Base-by-base conservation (phyloP, 2,329 filamentous ascomycete species). In the Chaetomiaceae sp. region DNA sequence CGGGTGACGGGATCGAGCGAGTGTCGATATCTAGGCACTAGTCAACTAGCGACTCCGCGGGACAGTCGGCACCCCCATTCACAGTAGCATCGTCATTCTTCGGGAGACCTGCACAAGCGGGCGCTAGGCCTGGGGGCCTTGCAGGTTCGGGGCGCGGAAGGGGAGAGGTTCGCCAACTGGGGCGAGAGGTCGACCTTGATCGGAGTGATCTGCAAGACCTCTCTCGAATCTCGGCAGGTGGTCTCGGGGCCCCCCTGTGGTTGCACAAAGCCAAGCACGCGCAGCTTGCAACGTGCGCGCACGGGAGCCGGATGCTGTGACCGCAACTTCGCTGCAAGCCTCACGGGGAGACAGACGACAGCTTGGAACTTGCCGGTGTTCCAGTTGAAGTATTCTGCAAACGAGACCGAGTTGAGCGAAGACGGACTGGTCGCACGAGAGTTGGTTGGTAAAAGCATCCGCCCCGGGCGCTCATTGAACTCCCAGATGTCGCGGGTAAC, bases 81-180 rank as follows among this genome's bases (percentile, higher is more conserved):
- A n/a, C n/a, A 43, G 42, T 41, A 34, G 39, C 29, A 38, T 32
- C 19, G 40, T 40, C 44, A 42, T 40, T 33, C 24, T 40, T 49
- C 49, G 51, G 46, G 30, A 48, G 43, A 40, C 40, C 48, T 53
- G 49, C 47, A 52, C 32, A 37, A 34, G 39, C 49, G 53, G 46
- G 52, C 56, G 46, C 51, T 59, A 55, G 47, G 42, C 48, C 26
- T 38, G 34, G 44, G n/a, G 43, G 49, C 38, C 50, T 48, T 47
- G 33, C 35, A 48, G 44, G 10, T 30, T 41, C 34, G 33, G 49
- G 27, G 18, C n/a, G 39, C 19, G 19, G 22, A 22, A 20, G 33
- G n/a, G 18, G 12, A 24, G 14, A 11, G 22, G 33, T 34, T 35
- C 15, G 35, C 27, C 42, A 38, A 24, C 26, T 34, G 35, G 7